phyloP scores from a whole-genome alignment of 1,284 basidiomycete species.

The Cystobasidium pallidum region DNA sequence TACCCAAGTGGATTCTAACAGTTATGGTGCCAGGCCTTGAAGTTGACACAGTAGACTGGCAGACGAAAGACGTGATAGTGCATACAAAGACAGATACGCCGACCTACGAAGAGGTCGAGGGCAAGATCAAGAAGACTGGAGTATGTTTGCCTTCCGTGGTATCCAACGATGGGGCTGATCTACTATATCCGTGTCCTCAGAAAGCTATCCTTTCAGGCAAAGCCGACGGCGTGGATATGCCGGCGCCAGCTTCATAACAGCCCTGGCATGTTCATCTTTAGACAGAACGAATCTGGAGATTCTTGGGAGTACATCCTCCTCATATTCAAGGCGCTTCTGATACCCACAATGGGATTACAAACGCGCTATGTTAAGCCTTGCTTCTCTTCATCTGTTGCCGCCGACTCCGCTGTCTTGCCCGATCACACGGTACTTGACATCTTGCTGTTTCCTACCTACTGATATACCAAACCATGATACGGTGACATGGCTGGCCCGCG shows the following conservation, averaged over 20 bases:
- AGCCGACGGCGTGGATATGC: slow-evolving; percentile 25
- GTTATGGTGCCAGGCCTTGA: slow-evolving; percentile 24
- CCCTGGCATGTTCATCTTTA: too few relatives aligned
- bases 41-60: slow-evolving; percentile 39
- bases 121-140: slow-evolving; percentile 40
- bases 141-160: not conserved
- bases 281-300: too few relatives aligned
- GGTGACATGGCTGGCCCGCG: slow-evolving; percentile 13
- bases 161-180: not conserved
- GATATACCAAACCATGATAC: slow-evolving; percentile 3
- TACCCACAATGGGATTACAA: too few relatives aligned
- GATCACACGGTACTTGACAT: too few relatives aligned
- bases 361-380: too few relatives aligned
- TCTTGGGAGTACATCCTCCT: too few relatives aligned
- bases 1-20: not conserved
- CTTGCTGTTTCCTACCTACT: not conserved
- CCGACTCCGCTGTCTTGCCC: too few relatives aligned
- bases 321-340: too few relatives aligned
- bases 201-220: slow-evolving; percentile 21
- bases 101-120: slow-evolving; percentile 21
- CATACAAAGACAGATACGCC: slow-evolving; percentile 28
- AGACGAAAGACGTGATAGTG: slow-evolving; percentile 36
- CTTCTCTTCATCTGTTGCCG: too few relatives aligned
- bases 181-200: not conserved
- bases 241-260: not conserved